phyloP scores from a whole-genome alignment of 116 monocot genomes.

The Iris pallida region DNA sequence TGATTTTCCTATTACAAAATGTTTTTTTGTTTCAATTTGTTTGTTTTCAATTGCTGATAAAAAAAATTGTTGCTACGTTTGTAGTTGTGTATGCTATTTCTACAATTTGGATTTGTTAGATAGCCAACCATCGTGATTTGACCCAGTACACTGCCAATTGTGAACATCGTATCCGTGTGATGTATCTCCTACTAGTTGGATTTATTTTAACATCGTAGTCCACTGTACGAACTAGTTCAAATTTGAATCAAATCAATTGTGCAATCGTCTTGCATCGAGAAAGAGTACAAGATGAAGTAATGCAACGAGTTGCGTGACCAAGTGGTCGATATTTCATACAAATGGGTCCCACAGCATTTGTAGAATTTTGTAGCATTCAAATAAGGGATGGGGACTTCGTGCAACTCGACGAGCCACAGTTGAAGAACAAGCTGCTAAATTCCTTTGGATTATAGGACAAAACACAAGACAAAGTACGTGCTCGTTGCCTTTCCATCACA shows the following conservation, averaged over 20 bases:
- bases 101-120: too few species aligned
- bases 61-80: too few species aligned
- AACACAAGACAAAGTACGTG: neutral
- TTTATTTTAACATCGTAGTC: too few species aligned
- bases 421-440: constrained; percentile 2
- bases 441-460: neutral
- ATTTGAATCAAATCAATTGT: neutral
- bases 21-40: too few species aligned
- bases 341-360: neutral
- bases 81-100: too few species aligned
- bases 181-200: too few species aligned
- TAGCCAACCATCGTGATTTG: too few species aligned
- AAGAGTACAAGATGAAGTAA: neutral
- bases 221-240: too few species aligned
- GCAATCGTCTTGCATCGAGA: neutral
- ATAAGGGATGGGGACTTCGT: neutral
- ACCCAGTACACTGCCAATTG: too few species aligned
- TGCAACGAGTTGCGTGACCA: neutral
- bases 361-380: neutral
- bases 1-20: too few species aligned
- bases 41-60: too few species aligned
- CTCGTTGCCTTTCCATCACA: neutral
- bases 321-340: neutral
- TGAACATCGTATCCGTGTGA: too few species aligned
- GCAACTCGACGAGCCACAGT: neutral